Evolutionary conservation across 1,139 yeast genomes (phyloP).

Genomic region (Scheffersomyces insectosa): DNA sequence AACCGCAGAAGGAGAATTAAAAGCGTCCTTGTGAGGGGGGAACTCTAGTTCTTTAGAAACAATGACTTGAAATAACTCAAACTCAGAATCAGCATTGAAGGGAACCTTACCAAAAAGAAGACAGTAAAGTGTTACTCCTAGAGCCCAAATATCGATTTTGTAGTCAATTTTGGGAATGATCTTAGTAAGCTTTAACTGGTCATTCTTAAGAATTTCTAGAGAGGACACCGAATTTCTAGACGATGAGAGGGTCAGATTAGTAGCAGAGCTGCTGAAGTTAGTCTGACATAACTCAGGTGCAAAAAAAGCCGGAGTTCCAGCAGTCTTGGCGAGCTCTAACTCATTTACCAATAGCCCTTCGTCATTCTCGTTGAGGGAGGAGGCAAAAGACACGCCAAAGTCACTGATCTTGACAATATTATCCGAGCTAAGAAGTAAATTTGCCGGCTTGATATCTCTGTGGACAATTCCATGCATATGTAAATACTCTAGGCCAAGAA

Average conservation of each 20-base stretch:
- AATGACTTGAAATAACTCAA: conserved; percentile 81
- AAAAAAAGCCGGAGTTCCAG: conserved; percentile 87
- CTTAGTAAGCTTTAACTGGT: conserved; percentile 18
- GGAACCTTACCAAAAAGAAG: conserved; percentile 87
- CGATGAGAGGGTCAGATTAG: conserved; percentile 4
- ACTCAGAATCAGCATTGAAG: conserved; percentile 86
- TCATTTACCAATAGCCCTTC: conserved; percentile 54
- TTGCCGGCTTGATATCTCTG: conserved; percentile 97
- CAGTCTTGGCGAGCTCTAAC: conserved; percentile 82
- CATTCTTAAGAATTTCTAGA: conserved; percentile 23
- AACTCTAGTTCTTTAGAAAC: conserved; percentile 61
- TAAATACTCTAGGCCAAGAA: conserved; percentile 86
- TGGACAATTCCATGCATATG: conserved; percentile 95
- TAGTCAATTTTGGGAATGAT: conserved; percentile 56
- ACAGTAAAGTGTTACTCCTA: conserved; percentile 91
- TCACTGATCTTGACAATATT: conserved; percentile 89
- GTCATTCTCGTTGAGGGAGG: conserved; percentile 55
- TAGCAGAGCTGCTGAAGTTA: conserved; percentile 21
- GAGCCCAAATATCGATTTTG: conserved; percentile 94
- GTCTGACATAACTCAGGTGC: conserved; percentile 76
- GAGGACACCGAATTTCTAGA: conserved; percentile 18
- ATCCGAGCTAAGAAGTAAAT: conserved; percentile 70
- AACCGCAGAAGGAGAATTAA: conserved; percentile 40
- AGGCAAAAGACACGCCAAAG: conserved; percentile 93
- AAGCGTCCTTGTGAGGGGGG: conserved; percentile 50